Conservation (phyloP, 768 basidiomycete species). For the Trametes cingulata region DNA sequence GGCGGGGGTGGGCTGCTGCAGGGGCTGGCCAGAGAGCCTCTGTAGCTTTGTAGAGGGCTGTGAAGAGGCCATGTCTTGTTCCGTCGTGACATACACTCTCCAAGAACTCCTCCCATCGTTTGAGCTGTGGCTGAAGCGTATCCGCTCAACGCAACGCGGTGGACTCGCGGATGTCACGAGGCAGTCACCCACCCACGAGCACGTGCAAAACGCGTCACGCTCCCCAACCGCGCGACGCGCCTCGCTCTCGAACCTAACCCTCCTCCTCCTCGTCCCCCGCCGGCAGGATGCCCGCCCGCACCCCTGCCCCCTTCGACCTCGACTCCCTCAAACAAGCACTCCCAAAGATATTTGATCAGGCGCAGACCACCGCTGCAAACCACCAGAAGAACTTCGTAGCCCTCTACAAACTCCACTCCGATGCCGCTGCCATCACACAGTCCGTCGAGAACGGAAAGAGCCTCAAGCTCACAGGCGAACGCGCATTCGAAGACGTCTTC, state of each 20-base stretch:
- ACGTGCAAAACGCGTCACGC: slow-evolving; percentile 20
- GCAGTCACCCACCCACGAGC: not conserved
- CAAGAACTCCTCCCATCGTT: too few relatives aligned
- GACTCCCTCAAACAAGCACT: slow-evolving; percentile 38
- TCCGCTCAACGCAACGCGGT: slow-evolving; percentile 3
- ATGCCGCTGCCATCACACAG: slow-evolving; percentile 58
- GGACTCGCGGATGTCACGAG: slow-evolving; percentile 4
- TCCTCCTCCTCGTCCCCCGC: not conserved
- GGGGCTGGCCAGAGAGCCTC: not conserved
- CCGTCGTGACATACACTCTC: too few relatives aligned
- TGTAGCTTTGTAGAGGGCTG: slow-evolving; percentile 6
- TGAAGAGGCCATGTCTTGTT: slow-evolving; percentile 22
- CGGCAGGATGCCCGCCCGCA: slow-evolving; percentile 32
- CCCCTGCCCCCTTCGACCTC: slow-evolving; percentile 23
- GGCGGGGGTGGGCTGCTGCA: slow-evolving; percentile 10
- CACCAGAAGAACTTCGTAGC: slow-evolving; percentile 89
- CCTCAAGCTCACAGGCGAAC: slow-evolving; percentile 71
- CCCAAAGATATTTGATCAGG: slow-evolving; percentile 78
- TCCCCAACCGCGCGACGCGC: slow-evolving; percentile 1
- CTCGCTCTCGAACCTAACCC: not conserved
- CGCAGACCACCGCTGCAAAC: slow-evolving; percentile 69
- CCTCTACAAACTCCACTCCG: slow-evolving; percentile 74
- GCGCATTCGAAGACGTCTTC: slow-evolving; percentile 69
- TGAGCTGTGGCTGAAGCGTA: not conserved
- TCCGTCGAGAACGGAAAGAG: slow-evolving; percentile 48